A percentile compares a stretch with the other conserved stretches of the same genome.
Conservation (phyloP, 257 asterid genomes). For the Echium plantagineum region DNA sequence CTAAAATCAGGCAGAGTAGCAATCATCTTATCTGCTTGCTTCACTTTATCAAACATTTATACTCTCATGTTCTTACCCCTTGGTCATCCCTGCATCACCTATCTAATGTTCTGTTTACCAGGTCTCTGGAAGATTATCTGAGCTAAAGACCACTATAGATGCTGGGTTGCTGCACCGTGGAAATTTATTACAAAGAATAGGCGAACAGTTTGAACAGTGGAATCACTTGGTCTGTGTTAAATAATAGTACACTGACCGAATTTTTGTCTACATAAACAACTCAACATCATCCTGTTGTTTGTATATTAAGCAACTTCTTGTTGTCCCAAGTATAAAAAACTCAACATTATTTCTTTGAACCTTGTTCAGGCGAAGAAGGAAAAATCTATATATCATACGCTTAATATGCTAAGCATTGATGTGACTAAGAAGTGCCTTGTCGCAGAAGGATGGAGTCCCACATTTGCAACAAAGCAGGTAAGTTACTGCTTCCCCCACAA, state of each 20-base stretch:
- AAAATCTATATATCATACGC: slow-evolving; percentile 88
- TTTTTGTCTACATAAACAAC: no score
- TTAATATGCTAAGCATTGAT: slow-evolving; percentile 91
- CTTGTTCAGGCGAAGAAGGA: slow-evolving; percentile 67
- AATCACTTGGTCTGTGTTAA: slow-evolving; percentile 55
- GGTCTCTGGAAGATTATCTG: slow-evolving; percentile 81
- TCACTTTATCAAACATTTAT: no score
- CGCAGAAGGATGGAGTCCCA: slow-evolving; percentile 99
- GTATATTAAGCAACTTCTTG: background rate
- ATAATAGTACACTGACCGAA: no score
- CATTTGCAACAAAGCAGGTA: slow-evolving; percentile 86
- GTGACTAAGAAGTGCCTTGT: slow-evolving; percentile 95
- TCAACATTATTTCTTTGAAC: background rate
- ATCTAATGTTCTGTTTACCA: slow-evolving; percentile 21
- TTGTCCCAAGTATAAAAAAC: background rate
- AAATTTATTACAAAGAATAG: slow-evolving; percentile 66
- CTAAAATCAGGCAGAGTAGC: no score
- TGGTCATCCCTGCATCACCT: no score
- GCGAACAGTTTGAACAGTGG: slow-evolving; percentile 78
- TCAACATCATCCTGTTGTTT: no score
- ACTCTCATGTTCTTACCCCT: no score
- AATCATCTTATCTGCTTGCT: no score
- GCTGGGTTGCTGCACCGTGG: slow-evolving; percentile 86
- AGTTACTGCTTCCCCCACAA: slow-evolving; percentile 3
- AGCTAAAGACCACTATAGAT: slow-evolving; percentile 86